A percentile compares a stretch with the other conserved stretches of the same genome.
phyloP scores from a whole-genome alignment of 2,329 filamentous ascomycete species.

The Diaporthe humulicola region DNA sequence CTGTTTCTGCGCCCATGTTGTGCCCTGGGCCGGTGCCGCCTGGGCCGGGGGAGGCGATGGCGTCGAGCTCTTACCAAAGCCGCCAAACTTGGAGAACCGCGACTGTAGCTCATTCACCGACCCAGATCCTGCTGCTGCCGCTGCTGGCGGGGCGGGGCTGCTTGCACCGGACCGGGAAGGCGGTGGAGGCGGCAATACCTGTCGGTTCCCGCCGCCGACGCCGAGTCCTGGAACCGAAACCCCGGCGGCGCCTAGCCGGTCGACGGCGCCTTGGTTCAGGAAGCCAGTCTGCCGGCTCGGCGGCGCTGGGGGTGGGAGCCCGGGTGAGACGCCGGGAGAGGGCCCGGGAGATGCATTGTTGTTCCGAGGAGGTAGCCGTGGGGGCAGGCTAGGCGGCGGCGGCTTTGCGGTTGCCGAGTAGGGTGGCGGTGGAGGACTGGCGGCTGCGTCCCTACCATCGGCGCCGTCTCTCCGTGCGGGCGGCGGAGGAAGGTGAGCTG shows the following conservation, averaged over 20 bases:
- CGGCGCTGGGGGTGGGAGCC: neutral
- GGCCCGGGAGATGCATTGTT: slow-evolving; percentile 56
- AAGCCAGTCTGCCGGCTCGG: slow-evolving; percentile 45
- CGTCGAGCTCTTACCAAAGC: slow-evolving; percentile 38
- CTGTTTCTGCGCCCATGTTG: slow-evolving; percentile 75
- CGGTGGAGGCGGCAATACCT: slow-evolving; percentile 43
- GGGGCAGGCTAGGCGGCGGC: slow-evolving; percentile 79
- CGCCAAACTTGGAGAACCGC: slow-evolving; percentile 70
- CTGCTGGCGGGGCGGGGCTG: slow-evolving; percentile 34
- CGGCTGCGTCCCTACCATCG: slow-evolving; percentile 46
- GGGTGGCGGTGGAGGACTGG: slow-evolving; percentile 45
- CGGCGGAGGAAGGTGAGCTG: slow-evolving; percentile 77
- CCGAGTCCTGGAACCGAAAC: slow-evolving; percentile 84
- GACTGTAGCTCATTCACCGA: slow-evolving; percentile 76
- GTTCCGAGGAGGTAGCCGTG: slow-evolving; percentile 70
- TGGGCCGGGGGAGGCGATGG: slow-evolving; percentile 43
- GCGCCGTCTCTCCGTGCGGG: slow-evolving; percentile 67
- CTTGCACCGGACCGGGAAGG: slow-evolving; percentile 35
- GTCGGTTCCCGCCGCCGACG: slow-evolving; percentile 59
- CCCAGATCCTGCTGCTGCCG: slow-evolving; percentile 41
- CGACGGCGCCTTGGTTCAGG: slow-evolving; percentile 70
- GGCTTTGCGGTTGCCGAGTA: slow-evolving; percentile 38
- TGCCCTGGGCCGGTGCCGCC: slow-evolving; percentile 60
- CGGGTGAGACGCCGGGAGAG: slow-evolving; percentile 41
- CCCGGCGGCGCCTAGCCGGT: slow-evolving; percentile 78